Base-by-base conservation (phyloP, 805 yeast genomes). In the Soucietia sequanensis region DNA sequence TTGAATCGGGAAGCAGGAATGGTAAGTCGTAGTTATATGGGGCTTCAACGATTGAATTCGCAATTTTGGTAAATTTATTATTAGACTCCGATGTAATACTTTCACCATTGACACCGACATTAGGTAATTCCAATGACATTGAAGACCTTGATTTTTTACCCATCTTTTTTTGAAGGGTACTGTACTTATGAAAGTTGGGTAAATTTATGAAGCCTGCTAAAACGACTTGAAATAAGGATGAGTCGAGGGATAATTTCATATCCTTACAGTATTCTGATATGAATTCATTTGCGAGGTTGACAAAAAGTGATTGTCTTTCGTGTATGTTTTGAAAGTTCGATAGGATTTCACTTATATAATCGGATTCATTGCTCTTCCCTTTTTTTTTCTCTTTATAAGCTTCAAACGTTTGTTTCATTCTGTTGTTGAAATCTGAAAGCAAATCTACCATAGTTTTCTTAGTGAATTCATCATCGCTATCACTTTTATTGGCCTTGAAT, bases 161-260 rank as follows among this genome's bases (percentile, higher is more conserved):
- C 33, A 67, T 47, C 33, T 54, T 58, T 34, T 41, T 31, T 41
- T 68, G 70, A 25, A 68, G 59, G 40, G 56, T 53, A 31, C 55
- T 67, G 39, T 57, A 68, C 43, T 67, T 67, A 52, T 67, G 53
- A 51, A 67, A 68, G 40, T 62, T 64, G 19, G 73, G 72, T 25
- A 68, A 48, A 43, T 65, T 63, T 27, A 66, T 55, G 40, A 53
- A 56, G 1, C 73, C 73, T 1, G 72, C 67, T 25, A 68, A 44
- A 3, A 65, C 38, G 36, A 62, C 48, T 43, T 67, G 71, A 50
- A 67, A 68, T 24, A 68, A 44, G 5, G 71, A 61, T 2, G 70
- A 63, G 41, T 67, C 70, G 31, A 60, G 61, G 4, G 68, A 61
- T 10, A 68, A 55, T 15, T 49, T 50, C 54, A 65, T 46, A 30